Conservation (phyloP, 192 early-diverging fungal species). For the Linnemannia hyalina region DNA sequence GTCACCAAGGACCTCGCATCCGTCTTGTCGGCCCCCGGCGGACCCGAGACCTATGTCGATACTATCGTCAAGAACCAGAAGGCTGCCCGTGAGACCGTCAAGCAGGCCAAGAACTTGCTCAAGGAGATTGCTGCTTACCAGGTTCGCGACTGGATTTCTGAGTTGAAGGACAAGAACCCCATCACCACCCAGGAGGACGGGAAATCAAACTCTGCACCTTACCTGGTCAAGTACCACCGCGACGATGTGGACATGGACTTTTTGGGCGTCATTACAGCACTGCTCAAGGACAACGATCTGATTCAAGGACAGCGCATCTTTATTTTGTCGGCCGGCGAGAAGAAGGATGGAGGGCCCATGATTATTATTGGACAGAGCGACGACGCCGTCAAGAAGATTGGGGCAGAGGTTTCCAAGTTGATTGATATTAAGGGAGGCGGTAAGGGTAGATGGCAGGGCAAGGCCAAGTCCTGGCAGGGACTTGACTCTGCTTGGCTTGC, state of each 20-base stretch:
- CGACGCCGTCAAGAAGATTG: conserved; percentile 53
- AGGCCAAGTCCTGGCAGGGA: conserved; percentile 58
- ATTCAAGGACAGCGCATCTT: conserved; percentile 41
- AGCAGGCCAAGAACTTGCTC: conserved; percentile 51
- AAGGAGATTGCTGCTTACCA: conserved; percentile 56
- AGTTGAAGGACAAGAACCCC: conserved; percentile 40
- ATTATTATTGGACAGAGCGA: conserved; percentile 57
- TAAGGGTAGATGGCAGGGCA: conserved; percentile 66
- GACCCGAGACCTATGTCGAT: conserved; percentile 59
- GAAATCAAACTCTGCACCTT: not conserved
- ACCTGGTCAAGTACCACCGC: conserved; percentile 51
- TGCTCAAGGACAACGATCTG: conserved; percentile 53
- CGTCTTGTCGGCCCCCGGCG: conserved; percentile 54
- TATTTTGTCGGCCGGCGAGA: conserved; percentile 57
- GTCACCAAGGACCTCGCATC: conserved; percentile 49
- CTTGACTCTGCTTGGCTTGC: conserved; percentile 48
- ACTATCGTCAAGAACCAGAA: conserved; percentile 55
- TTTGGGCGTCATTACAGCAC: conserved; percentile 31
- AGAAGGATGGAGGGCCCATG: conserved; percentile 58
- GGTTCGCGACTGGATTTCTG: conserved; percentile 40
- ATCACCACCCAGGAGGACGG: not conserved
- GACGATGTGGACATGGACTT: conserved; percentile 67
- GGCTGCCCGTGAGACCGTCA: conserved; percentile 37
- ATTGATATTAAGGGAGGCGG: conserved; percentile 64
- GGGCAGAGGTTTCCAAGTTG: conserved; percentile 32